Percentiles rank a stretch among this genome's conserved stretches.
These are phyloP conservation scores for Pythium oligandrum DNA, from an alignment of 352 stramenopile genomes.

Conservation along the genomic window DNA sequence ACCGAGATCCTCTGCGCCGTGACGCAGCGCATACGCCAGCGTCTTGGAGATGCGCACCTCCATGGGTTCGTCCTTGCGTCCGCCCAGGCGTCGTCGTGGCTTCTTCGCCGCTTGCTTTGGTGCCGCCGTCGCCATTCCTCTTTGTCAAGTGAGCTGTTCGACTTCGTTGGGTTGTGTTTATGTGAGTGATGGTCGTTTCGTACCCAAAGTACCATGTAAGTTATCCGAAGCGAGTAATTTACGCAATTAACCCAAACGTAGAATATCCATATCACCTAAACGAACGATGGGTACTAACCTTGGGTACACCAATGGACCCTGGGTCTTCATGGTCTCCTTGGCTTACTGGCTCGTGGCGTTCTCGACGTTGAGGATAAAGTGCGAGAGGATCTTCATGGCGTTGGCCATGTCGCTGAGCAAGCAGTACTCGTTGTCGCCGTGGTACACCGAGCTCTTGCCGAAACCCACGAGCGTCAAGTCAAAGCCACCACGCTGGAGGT, in stretches of 20 bases:
- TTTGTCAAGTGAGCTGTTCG: too few species aligned
- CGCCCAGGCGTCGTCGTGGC: slow-evolving; percentile 4
- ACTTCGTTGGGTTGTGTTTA: too few species aligned
- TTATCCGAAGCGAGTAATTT: too few species aligned
- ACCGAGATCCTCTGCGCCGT: slow-evolving; percentile 61
- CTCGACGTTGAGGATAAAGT: slow-evolving; percentile 76
- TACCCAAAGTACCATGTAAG: too few species aligned
- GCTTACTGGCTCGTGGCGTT: slow-evolving; percentile 14
- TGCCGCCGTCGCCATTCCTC: neutral
- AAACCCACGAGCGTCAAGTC: slow-evolving; percentile 78
- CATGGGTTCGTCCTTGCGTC: slow-evolving; percentile 31
- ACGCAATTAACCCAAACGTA: too few species aligned
- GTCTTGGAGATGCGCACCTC: slow-evolving; percentile 75
- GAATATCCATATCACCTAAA: too few species aligned
- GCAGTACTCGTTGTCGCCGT: slow-evolving; percentile 92
- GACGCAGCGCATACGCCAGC: slow-evolving; percentile 70
- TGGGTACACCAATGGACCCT: too few species aligned
- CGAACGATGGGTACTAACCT: too few species aligned
- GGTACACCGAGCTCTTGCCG: slow-evolving; percentile 82
- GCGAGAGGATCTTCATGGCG: slow-evolving; percentile 82
- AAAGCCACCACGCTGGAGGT: slow-evolving; percentile 69
- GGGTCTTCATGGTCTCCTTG: too few species aligned
- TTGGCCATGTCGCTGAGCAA: slow-evolving; percentile 83
- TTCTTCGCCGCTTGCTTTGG: neutral
- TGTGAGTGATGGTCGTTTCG: too few species aligned